Base-by-base conservation (phyloP, 1,284 basidiomycete genomes). In the Cryptococcus sp. region DNA sequence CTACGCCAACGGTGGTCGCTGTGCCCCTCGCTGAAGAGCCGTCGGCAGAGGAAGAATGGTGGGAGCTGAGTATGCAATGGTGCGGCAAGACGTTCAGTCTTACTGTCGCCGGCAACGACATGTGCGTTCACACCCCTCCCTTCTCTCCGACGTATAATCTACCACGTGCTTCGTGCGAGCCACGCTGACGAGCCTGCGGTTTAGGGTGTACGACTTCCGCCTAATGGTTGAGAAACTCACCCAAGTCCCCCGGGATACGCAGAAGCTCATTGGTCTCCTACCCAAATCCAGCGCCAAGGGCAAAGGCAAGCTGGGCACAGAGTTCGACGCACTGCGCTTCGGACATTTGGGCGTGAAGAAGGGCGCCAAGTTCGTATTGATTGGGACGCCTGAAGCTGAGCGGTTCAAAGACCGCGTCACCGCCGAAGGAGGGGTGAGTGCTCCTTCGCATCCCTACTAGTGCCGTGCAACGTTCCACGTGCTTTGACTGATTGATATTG, bases 201-300 rank as follows among this genome's bases (percentile, higher is more conserved):
- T 0, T 27, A 78, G 76, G 59, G 65, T 79, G 10, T 78, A 74
- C 63, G 78, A 79, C 57, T 71, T 78, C 49, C 72, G 79, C 52
- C 59, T 62, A 5, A 53, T 73, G 19, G 77, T 96, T 41, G 84
- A 87, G 63, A 82, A 81, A 38, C 74, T 92, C 57, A 95, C 92
- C 1, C 84, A 83, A 58, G 90, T 96, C 1, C 91, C 92, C 3
- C 84, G 87, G 25, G 89, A 90, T 64, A 83, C 91, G 17, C 91
- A 95, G 80, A 95, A 96, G 82, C 87, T 95, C 54, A 82, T 94
- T 15, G 91, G 91, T 1, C 79, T 95, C 27, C 86, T 89, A 40
- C 67, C 69, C 1, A 60, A 71, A 5, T 56, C 63, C 10, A 22
- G 42, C 16, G 42, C 42, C 16, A 45, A 45, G 16, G 42, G 42